These are phyloP conservation scores for Paecilomyces fulvus DNA, from an alignment of 2,329 filamentous ascomycete genomes.

Conservation along the genomic window DNA sequence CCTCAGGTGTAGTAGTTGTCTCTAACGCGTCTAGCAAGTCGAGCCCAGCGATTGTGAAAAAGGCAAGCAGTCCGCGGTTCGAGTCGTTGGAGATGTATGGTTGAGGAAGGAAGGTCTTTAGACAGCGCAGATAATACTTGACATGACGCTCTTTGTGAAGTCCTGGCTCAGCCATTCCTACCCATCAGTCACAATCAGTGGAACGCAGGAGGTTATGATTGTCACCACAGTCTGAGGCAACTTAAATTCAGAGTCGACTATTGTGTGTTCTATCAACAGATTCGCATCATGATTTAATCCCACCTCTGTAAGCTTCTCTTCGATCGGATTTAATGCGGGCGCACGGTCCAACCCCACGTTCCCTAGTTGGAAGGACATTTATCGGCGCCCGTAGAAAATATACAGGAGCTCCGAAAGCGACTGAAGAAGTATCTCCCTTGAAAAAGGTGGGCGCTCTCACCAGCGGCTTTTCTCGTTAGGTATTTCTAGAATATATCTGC, in stretches of 20 bases:
- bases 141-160: slow-evolving; percentile 57
- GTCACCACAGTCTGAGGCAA: background rate
- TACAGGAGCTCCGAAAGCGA: slow-evolving; percentile 3
- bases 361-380: background rate
- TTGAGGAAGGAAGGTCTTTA: slow-evolving; percentile 69
- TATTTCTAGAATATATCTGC: background rate
- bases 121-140: slow-evolving; percentile 87
- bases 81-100: slow-evolving; percentile 84
- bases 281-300: background rate
- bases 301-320: background rate
- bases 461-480: background rate
- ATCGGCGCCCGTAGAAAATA: background rate
- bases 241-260: background rate
- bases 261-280: background rate
- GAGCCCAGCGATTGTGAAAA: slow-evolving; percentile 78
- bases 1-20: slow-evolving; percentile 44
- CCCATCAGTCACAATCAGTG: background rate
- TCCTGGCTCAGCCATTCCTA: slow-evolving; percentile 15
- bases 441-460: background rate
- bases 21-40: slow-evolving; percentile 65
- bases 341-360: slow-evolving; percentile 2
- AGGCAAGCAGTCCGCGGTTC: slow-evolving; percentile 79
- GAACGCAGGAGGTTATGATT: slow-evolving; percentile 2
- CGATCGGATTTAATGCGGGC: background rate
- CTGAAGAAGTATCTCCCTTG: background rate